Base-by-base conservation (phyloP, 495 filamentous ascomycete genomes). In the Aspergillus bridgeri region DNA sequence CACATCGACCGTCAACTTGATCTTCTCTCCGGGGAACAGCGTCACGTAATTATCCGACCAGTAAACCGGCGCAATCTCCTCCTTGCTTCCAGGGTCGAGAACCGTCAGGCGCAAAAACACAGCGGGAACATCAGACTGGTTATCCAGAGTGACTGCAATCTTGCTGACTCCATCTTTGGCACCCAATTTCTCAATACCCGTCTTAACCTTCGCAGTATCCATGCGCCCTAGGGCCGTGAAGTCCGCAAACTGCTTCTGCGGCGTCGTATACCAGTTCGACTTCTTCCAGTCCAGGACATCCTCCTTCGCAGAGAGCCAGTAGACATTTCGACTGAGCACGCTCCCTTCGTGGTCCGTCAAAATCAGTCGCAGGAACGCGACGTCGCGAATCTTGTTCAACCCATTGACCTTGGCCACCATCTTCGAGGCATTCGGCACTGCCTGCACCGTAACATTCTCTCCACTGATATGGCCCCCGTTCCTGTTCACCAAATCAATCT, bases 21-120 rank as follows among this genome's bases (percentile, higher is more conserved):
- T 20, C 52, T 70, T 79, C 67, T 88, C 85, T 15, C 69, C 60
- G 5, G 84, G 83, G 70, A 79, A 85, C 11, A 88, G 65, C 1
- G 84, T 85, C 15, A 87, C 69, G 57, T 87, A 87, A 49, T 87
- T 87, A 58, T 86, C 83, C 0, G 78, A 80, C 81, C 82, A 88
- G 33, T 70, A 76, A 6, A 84, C 68, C 3, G 82, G 82, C 17
- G 76, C 51, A 0, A 86, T 67, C 44, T 84, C 78, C 7, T 71
- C 51, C 0, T 74, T 68, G 0, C 62, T 57, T 4, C 52, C 51
- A 9, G 55, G 19, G 29, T 82, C 75, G 0, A 83, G 62, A 21
- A 82, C 61, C 48, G 73, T 73, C 22, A 87, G 54, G 4, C 71
- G 74, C 19, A 86, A 53, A 51, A 87, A 87, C 38, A 87, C 79